Evolutionary conservation across 2,329 filamentous ascomycete species (phyloP), one percentile per base, ranked within the genome.

Genomic region (Colletotrichum tabaci): DNA sequence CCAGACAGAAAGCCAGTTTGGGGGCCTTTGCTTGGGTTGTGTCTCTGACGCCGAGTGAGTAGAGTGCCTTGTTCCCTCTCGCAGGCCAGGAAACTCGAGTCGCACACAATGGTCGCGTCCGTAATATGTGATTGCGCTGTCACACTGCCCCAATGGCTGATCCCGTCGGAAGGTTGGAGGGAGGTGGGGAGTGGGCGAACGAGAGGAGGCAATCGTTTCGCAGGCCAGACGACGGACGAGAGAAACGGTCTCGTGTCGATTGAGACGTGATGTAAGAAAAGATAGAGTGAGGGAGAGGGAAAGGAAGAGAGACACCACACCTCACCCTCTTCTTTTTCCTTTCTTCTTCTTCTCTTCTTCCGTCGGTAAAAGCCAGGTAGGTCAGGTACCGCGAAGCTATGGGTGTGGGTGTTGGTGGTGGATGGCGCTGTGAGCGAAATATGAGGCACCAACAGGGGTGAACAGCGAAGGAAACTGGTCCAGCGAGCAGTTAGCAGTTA

Each of bases 371-470:
- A 42, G 47, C 44, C 9, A 38, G 35, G 60, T 55, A 63, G 44
- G 49, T n/a, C 40, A 56, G 50, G 61, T 44, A 30, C 61, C 40
- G 58, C 47, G 46, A 42, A 63, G 61, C 44, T 67, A 38, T 49
- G 46, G 6, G 47, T 61, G 38, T 50, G 35, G 35, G 40, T 18
- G 47, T 21, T 40, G 23, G 47, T 23, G 47, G 30, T 15, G 16
- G 38, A 42, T 40, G 63, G 47, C 23, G 56, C 56, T 42, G 64
- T 30, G 67, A 35, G 42, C 67, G 61, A 67, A 62, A 58, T 57
- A 40, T 52, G 57, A 71, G 68, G 68, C 68, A 68, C 64, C 68
- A 68, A 71, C 68, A 40, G 64, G 40, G 61, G 35, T 15, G 56
- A 23, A 55, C 58, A 49, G 58, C 26, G 35, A 50, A 46, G 38